These are phyloP conservation scores for Ogataea paradorogensis DNA, from an alignment of 805 yeast genomes.

Conservation along the genomic window DNA sequence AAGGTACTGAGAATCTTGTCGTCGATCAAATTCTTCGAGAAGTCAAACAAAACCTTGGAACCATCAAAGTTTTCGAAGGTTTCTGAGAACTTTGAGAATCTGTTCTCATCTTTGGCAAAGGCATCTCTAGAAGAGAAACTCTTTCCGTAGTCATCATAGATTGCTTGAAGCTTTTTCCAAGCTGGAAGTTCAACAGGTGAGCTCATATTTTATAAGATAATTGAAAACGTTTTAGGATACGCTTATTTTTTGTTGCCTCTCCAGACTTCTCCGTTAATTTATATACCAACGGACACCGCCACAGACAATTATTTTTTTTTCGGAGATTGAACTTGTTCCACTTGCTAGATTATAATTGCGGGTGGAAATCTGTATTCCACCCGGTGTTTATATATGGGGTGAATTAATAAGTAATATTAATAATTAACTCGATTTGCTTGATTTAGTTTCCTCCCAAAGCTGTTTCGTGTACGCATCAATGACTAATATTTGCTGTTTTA, in stretches of 20 bases:
- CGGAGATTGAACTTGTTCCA: not conserved
- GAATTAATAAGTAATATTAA: too few relatives aligned
- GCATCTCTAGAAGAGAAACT: conserved; percentile 71
- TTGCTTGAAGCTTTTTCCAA: conserved; percentile 72
- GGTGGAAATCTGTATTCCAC: conserved; percentile 18
- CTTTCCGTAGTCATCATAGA: conserved; percentile 71
- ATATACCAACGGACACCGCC: conserved; percentile 8
- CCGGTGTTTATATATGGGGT: not conserved
- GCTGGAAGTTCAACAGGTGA: conserved; percentile 64
- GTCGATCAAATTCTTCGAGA: conserved; percentile 89
- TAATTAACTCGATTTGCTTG: not conserved
- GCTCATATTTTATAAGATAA: conserved; percentile 21
- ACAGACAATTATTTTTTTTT: conserved; percentile 1
- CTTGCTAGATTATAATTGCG: not conserved
- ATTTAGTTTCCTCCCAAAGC: conserved; percentile 37
- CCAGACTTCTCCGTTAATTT: conserved; percentile 5
- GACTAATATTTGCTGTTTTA: conserved; percentile 48
- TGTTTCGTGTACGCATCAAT: conserved; percentile 45
- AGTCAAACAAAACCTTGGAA: conserved; percentile 88
- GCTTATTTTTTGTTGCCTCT: conserved; percentile 1
- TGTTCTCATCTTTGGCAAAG: conserved; percentile 67
- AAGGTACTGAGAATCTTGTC: conserved; percentile 72
- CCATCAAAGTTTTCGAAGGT: conserved; percentile 83
- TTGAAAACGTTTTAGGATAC: not conserved
- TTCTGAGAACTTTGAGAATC: conserved; percentile 74